Evolutionary conservation across 2,329 filamentous ascomycete genomes (phyloP).

Genomic region (Cordyceps sp.): DNA sequence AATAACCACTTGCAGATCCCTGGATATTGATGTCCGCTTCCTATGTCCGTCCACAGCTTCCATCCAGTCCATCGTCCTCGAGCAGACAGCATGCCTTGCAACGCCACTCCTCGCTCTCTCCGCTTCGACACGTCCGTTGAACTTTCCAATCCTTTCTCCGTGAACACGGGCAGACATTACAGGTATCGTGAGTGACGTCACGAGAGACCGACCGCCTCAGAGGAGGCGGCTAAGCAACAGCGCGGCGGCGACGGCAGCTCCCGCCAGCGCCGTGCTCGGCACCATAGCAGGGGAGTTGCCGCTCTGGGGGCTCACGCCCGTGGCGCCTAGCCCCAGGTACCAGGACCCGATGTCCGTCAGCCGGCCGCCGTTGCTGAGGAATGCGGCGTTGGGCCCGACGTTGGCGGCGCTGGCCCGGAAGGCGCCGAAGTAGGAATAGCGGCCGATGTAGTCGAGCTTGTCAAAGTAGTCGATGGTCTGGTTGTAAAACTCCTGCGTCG

Average conservation of each 20-base stretch:
- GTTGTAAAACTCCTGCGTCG: slow-evolving; percentile 53
- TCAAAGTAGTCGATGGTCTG: slow-evolving; percentile 51
- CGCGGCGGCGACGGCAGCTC: slow-evolving; percentile 1
- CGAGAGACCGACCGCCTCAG: no score
- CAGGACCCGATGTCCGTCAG: slow-evolving; percentile 62
- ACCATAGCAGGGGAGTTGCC: slow-evolving; percentile 2
- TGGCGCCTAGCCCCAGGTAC: slow-evolving; percentile 48
- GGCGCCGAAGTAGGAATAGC: slow-evolving; percentile 62
- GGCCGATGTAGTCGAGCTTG: slow-evolving; percentile 32
- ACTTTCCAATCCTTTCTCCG: no score
- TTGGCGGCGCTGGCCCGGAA: slow-evolving; percentile 57
- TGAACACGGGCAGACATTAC: no score
- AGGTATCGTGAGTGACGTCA: no score
- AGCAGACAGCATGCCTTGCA: no score
- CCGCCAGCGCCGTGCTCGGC: slow-evolving; percentile 1
- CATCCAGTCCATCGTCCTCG: no score
- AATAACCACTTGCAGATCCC: no score
- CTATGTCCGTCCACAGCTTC: no score
- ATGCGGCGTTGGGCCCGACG: slow-evolving; percentile 54
- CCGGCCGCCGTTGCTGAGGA: slow-evolving; percentile 50
- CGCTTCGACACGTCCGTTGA: no score
- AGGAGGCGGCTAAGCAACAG: not conserved
- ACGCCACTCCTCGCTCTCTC: no score
- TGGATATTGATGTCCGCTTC: no score
- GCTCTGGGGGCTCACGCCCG: slow-evolving; percentile 23